A percentile compares a stretch with the other conserved stretches of the same genome.
Evolutionary conservation across 805 yeast species (phyloP).

Genomic region (Cyberlindnera euphorbiiphila): DNA sequence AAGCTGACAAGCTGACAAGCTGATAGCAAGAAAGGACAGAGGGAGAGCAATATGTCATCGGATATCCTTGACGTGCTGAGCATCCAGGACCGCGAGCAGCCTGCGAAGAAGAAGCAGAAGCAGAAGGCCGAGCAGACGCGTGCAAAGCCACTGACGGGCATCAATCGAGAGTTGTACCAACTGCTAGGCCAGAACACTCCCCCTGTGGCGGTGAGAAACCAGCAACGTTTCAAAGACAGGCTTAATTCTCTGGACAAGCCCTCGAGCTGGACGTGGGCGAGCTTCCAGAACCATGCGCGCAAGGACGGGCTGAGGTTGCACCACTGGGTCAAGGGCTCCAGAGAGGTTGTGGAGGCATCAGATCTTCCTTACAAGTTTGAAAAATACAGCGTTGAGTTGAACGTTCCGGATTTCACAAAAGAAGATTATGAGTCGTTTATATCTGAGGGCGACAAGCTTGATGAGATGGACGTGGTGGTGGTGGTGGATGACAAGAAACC

Average conservation of each 20-base stretch:
- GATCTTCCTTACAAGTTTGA: constrained; percentile 61
- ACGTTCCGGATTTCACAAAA: constrained; percentile 62
- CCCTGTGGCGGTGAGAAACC: constrained; percentile 57
- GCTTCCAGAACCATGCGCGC: constrained; percentile 55
- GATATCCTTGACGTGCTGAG: constrained; percentile 78
- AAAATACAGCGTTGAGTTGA: constrained; percentile 64
- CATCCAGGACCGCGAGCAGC: constrained; percentile 39
- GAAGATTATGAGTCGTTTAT: constrained; percentile 57
- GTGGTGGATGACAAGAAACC: constrained; percentile 4
- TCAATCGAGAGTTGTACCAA: constrained; percentile 86
- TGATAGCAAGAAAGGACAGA: not conserved
- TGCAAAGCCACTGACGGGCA: constrained; percentile 48
- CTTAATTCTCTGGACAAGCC: constrained; percentile 58
- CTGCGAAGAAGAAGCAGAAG: constrained; percentile 33
- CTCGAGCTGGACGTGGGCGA: constrained; percentile 76
- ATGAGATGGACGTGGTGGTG: constrained; percentile 4
- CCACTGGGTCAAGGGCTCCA: constrained; percentile 86
- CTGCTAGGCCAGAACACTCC: constrained; percentile 91
- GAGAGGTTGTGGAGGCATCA: constrained; percentile 23
- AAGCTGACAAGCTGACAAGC: no score
- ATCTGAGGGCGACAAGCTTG: constrained; percentile 27
- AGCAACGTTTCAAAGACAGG: constrained; percentile 57
- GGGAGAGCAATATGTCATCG: constrained; percentile 33
- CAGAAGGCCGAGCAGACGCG: constrained; percentile 27
- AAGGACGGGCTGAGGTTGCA: constrained; percentile 47